Conservation (phyloP, 805 yeast genomes). For the Barnettozyma wickerhamii region DNA sequence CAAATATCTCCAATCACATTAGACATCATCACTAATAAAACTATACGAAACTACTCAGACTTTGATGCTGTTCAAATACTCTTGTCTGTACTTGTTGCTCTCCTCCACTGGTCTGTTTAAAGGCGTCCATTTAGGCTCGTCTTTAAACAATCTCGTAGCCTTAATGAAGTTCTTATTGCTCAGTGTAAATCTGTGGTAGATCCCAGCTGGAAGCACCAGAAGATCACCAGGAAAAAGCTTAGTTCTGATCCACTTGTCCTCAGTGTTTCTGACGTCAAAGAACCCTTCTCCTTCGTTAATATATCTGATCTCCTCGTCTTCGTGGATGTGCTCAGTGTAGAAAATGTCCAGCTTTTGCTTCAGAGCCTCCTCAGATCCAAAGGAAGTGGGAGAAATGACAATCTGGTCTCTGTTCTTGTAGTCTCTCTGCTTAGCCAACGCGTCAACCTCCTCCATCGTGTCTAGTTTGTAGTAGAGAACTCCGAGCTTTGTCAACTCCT, state of each 20-base stretch:
- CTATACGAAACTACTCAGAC: no score
- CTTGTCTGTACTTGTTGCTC: conserved; percentile 39
- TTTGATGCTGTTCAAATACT: conserved; percentile 34
- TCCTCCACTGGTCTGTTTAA: conserved; percentile 62
- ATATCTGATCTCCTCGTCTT: conserved; percentile 95
- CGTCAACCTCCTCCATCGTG: conserved; percentile 51
- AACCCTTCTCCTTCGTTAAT: conserved; percentile 86
- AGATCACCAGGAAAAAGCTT: conserved; percentile 59
- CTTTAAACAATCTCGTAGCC: conserved; percentile 83
- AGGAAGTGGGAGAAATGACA: conserved; percentile 51
- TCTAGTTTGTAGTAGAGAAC: conserved; percentile 58
- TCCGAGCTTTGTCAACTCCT: conserved; percentile 54
- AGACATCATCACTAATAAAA: no score
- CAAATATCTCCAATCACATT: no score
- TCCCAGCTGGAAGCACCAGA: conserved; percentile 82
- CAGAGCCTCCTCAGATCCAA: conserved; percentile 62
- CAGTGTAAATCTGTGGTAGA: conserved; percentile 89
- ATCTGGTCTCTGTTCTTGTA: conserved; percentile 82
- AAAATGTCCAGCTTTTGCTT: conserved; percentile 63
- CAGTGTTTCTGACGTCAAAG: conserved; percentile 74
- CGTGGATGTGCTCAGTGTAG: conserved; percentile 86
- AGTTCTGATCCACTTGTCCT: conserved; percentile 73
- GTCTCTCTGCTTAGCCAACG: conserved; percentile 60
- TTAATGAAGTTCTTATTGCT: conserved; percentile 57
- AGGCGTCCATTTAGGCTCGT: conserved; percentile 96